Conservation (phyloP, 2,329 filamentous ascomycete genomes). For the Pseudogymnoascus sp. region DNA sequence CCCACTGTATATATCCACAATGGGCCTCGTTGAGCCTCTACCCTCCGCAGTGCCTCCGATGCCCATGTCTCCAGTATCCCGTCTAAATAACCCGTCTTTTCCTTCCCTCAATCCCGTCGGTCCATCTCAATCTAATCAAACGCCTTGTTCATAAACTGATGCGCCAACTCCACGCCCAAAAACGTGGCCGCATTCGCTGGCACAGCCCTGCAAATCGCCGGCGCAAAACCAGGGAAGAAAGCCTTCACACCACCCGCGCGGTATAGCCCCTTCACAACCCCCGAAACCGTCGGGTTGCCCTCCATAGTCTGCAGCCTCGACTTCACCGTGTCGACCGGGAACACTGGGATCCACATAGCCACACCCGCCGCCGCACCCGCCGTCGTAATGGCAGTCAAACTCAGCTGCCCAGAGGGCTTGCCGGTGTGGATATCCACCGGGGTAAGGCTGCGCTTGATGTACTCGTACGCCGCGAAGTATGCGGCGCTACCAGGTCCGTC, state of each 20-base stretch:
- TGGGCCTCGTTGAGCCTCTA: background rate
- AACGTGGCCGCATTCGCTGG: conserved; percentile 97
- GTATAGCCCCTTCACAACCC: conserved; percentile 77
- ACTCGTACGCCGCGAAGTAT: conserved; percentile 96
- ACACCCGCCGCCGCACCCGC: conserved; percentile 87
- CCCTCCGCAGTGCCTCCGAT: background rate
- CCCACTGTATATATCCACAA: conserved; percentile 1
- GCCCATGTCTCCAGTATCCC: background rate
- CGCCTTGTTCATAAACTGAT: conserved; percentile 70
- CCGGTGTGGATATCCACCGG: conserved; percentile 69
- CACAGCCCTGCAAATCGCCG: conserved; percentile 83
- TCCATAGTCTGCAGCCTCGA: conserved; percentile 84
- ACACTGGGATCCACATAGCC: conserved; percentile 99
- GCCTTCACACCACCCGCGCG: conserved; percentile 73
- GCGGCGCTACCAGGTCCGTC: conserved; percentile 89
- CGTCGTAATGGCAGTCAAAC: conserved; percentile 69
- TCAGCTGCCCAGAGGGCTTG: conserved; percentile 66
- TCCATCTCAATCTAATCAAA: conserved; percentile 41
- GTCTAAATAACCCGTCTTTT: conserved; percentile 1
- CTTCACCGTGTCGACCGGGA: conserved; percentile 96
- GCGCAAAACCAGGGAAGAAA: conserved; percentile 95
- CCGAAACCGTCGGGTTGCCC: conserved; percentile 69
- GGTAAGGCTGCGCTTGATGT: conserved; percentile 79
- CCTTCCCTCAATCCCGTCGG: conserved; percentile 1
- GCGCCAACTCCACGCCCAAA: conserved; percentile 72